Conservation (phyloP, 2,329 filamentous ascomycete genomes). For the Akanthomyces muscarius region DNA sequence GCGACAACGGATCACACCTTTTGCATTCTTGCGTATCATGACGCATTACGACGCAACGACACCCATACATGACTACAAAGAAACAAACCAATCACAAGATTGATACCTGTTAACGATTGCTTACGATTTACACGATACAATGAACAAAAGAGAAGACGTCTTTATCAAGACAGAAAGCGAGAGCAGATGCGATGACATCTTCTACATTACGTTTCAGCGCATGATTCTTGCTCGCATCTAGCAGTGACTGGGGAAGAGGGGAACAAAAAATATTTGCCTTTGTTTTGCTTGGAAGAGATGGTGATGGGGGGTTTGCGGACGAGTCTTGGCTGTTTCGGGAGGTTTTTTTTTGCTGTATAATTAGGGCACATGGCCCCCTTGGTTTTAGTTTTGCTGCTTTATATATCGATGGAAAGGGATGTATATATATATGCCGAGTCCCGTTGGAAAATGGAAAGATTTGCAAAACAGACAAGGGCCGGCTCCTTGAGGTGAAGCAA, state of each 20-base stretch:
- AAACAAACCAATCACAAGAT: not conserved
- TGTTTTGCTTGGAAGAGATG: not conserved
- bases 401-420: not conserved
- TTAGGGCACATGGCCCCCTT: not conserved
- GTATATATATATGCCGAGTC: not conserved
- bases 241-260: not conserved
- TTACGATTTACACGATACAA: constrained; percentile 11
- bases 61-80: not conserved
- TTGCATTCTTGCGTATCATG: not conserved
- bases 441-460: not conserved
- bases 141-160: constrained; percentile 1
- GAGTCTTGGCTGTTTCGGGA: not conserved
- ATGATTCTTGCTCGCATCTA: not conserved
- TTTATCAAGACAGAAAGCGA: not conserved
- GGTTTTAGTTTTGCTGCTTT: not conserved
- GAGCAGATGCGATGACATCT: not conserved
- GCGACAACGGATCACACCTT: not conserved
- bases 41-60: constrained; percentile 5
- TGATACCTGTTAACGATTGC: constrained; percentile 5
- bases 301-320: not conserved
- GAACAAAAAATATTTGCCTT: not conserved
- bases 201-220: not conserved
- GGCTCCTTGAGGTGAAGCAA: constrained; percentile 11
- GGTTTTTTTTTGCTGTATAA: constrained; percentile 1
- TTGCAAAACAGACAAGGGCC: not conserved